phyloP scores from a whole-genome alignment of 371 early-diverging fungal species.

The Rhizomucor pusillus region DNA sequence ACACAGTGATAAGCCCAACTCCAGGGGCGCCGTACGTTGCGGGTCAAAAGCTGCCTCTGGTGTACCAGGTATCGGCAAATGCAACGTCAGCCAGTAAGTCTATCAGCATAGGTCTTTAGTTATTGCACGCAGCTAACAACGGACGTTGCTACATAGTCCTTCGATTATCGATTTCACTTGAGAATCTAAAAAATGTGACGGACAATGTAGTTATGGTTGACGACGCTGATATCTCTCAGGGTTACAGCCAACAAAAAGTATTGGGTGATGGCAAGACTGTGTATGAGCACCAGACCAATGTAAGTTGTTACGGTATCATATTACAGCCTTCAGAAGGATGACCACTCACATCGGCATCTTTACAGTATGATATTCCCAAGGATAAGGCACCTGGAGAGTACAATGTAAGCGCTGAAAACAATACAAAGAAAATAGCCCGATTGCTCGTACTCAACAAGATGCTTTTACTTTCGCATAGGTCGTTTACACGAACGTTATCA shows the following conservation, averaged over 20 bases:
- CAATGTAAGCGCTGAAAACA: slow-evolving; percentile 9
- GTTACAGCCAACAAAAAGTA: slow-evolving; percentile 24
- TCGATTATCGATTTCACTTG: slow-evolving; percentile 25
- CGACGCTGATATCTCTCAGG: slow-evolving; percentile 28
- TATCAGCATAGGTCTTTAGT: not conserved
- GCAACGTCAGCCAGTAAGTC: slow-evolving; percentile 29
- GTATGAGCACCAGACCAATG: slow-evolving; percentile 38
- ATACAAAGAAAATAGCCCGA: not conserved
- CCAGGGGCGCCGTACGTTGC: slow-evolving; percentile 32
- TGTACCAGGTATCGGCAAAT: slow-evolving; percentile 27
- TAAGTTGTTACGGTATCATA: slow-evolving; percentile 9
- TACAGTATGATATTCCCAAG: slow-evolving; percentile 31
- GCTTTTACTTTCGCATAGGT: slow-evolving; percentile 11
- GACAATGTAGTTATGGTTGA: slow-evolving; percentile 12
- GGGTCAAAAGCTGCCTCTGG: slow-evolving; percentile 37
- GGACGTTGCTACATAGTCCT: slow-evolving; percentile 7
- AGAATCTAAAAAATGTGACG: slow-evolving; percentile 9
- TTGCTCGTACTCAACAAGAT: not conserved
- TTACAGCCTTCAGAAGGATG: not conserved
- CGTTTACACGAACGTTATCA: slow-evolving; percentile 20
- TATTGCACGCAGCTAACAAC: slow-evolving; percentile 5
- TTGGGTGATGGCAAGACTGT: slow-evolving; percentile 19
- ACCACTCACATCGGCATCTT: slow-evolving; percentile 5
- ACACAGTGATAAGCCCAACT: slow-evolving; percentile 28
- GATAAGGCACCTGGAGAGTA: slow-evolving; percentile 28